phyloP scores from a whole-genome alignment of 1,284 basidiomycete genomes.

The Ganoderma sinense region DNA sequence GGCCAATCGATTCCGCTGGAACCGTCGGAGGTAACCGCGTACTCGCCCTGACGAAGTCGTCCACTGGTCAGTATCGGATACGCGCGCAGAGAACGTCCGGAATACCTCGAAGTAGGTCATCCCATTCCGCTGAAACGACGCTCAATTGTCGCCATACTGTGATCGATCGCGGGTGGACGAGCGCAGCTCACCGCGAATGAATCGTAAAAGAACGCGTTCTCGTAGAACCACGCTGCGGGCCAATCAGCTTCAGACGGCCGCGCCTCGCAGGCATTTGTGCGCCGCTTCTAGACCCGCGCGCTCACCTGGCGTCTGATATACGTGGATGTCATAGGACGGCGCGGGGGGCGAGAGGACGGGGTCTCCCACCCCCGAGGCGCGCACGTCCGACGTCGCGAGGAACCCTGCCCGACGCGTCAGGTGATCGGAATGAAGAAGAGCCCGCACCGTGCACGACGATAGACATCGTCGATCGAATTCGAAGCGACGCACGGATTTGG shows the following conservation, averaged over 20 bases:
- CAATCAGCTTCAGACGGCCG: constrained; percentile 8
- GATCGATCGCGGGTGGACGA: constrained; percentile 3
- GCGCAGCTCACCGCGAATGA: constrained; percentile 47
- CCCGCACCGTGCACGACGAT: background rate
- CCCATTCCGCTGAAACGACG: constrained; percentile 50
- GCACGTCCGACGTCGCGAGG: constrained; percentile 61
- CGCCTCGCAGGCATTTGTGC: background rate
- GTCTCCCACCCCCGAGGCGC: constrained; percentile 43
- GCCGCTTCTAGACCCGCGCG: constrained; percentile 24
- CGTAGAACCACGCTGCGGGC: constrained; percentile 55
- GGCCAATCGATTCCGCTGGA: constrained; percentile 47
- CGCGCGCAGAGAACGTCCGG: background rate
- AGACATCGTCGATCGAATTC: background rate
- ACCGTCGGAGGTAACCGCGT: constrained; percentile 58
- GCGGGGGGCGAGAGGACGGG: constrained; percentile 62
- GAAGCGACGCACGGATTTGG: constrained; percentile 54
- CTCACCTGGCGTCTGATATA: constrained; percentile 70
- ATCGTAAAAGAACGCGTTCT: constrained; percentile 72
- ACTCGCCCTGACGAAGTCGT: constrained; percentile 60
- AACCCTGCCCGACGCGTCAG: constrained; percentile 51
- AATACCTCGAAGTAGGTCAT: constrained; percentile 64
- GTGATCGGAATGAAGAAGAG: constrained; percentile 12
- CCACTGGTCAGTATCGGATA: constrained; percentile 9
- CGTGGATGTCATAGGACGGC: constrained; percentile 66
- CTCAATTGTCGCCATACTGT: background rate